Evolutionary conservation across 2,329 filamentous ascomycete species (phyloP), one percentile per base, ranked within the genome.

Genomic region (Akanthomyces lecanii): DNA sequence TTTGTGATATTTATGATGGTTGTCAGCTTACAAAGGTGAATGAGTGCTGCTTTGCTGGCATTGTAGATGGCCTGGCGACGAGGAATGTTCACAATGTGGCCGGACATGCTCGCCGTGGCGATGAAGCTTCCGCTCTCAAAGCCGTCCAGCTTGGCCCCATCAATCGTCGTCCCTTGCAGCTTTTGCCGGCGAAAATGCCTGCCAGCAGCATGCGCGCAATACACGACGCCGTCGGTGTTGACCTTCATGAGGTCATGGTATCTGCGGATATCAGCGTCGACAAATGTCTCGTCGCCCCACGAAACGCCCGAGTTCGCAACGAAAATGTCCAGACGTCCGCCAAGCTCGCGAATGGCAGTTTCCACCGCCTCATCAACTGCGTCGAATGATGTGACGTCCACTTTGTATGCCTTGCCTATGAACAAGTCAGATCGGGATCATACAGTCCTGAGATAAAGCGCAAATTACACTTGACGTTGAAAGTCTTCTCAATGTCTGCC

Each of bases 271-370:
- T 84, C 77, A 28, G 86, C 88, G 65, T 90, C 86, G 42, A 91
- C 79, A 71, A 89, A 85, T 10, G 86, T 73, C 0, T 88, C 88
- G 64, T 90, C 81, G 2, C 83, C 87, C 89, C 89, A 93, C 0
- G 87, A 82, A 60, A 92, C 87, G 58, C 90, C 90, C 16, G 88
- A 87, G 72, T 95, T 94, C 68, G 90, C 90, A 51, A 93, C 85
- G 69, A 94, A 92, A 67, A 92, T 80, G 69, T 93, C 90, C 10
- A 94, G 83, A 5, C 89, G 85, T 64, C 87, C 87, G 71, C 89
- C 87, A 76, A 93, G 89, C 18, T 93, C 89, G 64, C 78, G 72
- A 50, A 87, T 77, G 65, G 85, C 82, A 8, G 77, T 74, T 64
- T 81, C 75, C 47, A 89, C 78, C 11, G 81, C 78, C 18, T 75